Percentiles rank a stretch among this genome's conserved stretches.
phyloP scores from a whole-genome alignment of 208 protist genomes.

The Crithidia sp. region DNA sequence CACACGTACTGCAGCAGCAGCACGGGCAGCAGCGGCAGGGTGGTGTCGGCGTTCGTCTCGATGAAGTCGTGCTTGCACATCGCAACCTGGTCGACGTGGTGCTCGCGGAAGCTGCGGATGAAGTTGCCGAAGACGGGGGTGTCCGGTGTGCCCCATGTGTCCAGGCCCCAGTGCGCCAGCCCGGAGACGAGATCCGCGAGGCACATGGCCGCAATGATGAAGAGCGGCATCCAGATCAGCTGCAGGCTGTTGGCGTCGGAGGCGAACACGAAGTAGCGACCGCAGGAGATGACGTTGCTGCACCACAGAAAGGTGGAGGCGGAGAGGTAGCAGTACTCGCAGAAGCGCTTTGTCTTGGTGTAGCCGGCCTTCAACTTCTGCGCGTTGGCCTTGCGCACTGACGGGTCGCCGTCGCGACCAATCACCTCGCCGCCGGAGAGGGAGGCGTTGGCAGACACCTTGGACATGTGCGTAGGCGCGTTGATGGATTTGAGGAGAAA shows the following conservation, averaged over 20 bases:
- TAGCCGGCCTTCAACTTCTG: constrained; percentile 83
- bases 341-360: constrained; percentile 83
- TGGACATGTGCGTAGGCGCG: background rate
- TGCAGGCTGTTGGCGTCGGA: constrained; percentile 62
- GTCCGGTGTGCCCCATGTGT: constrained; percentile 93
- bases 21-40: constrained; percentile 83
- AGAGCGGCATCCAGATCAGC: constrained; percentile 74
- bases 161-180: constrained; percentile 93
- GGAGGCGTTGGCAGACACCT: constrained; percentile 5
- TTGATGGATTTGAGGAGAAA: background rate
- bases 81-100: constrained; percentile 92
- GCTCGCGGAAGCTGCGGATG: constrained; percentile 95
- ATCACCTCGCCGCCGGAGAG: constrained; percentile 39
- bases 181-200: constrained; percentile 92
- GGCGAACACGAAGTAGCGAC: constrained; percentile 74
- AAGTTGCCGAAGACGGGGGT: constrained; percentile 92
- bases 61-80: constrained; percentile 95
- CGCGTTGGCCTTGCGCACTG: constrained; percentile 77
- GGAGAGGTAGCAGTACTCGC: constrained; percentile 84
- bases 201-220: constrained; percentile 80
- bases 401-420: constrained; percentile 50
- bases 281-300: constrained; percentile 60
- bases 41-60: constrained; percentile 95
- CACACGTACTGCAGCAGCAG: constrained; percentile 58
- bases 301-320: constrained; percentile 63